A percentile compares a stretch with the other conserved stretches of the same genome.
These are phyloP conservation scores for Diaporthe sp. DNA, from an alignment of 2,329 filamentous ascomycete species.

Conservation along the genomic window DNA sequence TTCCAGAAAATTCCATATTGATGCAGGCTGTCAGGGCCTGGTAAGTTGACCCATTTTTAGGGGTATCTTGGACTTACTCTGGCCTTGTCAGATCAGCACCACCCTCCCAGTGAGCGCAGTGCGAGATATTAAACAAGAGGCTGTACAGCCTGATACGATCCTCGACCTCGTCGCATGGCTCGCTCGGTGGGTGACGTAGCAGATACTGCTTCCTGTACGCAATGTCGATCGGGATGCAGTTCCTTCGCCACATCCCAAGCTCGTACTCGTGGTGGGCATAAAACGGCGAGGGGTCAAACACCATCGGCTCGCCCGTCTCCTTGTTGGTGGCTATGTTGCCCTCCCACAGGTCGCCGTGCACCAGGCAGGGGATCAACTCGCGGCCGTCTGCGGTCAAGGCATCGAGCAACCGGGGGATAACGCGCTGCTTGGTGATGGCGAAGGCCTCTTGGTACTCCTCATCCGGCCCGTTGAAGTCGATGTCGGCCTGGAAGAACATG, in stretches of 20 bases:
- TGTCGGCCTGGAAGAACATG: slow-evolving; percentile 12
- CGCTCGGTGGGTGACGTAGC: neutral
- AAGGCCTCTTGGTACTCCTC: neutral
- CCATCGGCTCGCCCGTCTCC: slow-evolving; percentile 22
- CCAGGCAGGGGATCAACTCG: slow-evolving; percentile 2
- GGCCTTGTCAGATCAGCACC: slow-evolving; percentile 9
- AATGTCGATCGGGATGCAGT: neutral
- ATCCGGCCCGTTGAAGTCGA: slow-evolving; percentile 18
- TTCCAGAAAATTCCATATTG: neutral
- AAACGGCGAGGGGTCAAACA: slow-evolving; percentile 12
- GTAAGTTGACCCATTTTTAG: too few species aligned
- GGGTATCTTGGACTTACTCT: neutral
- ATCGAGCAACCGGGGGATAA: slow-evolving; percentile 15
- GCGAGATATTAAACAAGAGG: neutral
- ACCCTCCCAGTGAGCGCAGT: slow-evolving; percentile 14
- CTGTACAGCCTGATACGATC: slow-evolving; percentile 17
- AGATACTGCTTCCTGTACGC: slow-evolving; percentile 20
- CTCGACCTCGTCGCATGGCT: slow-evolving; percentile 1
- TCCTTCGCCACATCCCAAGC: slow-evolving; percentile 25
- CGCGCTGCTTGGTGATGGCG: neutral
- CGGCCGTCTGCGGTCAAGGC: slow-evolving; percentile 8
- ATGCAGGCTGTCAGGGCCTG: neutral
- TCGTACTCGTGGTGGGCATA: slow-evolving; percentile 32
- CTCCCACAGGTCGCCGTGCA: slow-evolving; percentile 26
- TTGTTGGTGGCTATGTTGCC: slow-evolving; percentile 21